Base-by-base conservation (phyloP, 225 moss, liverwort and hornwort species). In the Thuidium tamariscinum region DNA sequence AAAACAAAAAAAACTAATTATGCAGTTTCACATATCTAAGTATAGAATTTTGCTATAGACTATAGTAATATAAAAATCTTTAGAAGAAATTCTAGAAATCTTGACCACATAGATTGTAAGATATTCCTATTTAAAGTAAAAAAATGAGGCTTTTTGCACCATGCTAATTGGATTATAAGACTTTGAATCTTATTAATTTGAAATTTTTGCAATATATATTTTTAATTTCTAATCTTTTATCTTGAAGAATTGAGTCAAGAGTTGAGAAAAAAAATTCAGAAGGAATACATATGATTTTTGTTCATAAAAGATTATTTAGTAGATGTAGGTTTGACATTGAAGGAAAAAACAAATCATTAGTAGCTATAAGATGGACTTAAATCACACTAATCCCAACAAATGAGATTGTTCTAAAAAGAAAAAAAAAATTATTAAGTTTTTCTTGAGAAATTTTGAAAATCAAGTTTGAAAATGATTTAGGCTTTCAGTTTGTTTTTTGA, bases 261-360 rank as follows among this genome's bases (percentile, higher is more conserved):
- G 1, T 62, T 16, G 1, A n/a, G 7, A 2, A 6, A 3, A 6
- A 30, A 4, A 62, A 30, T 13, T 30, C 1, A 13, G 7, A 29
- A 15, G 30, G 16, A 16, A 11, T 2, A 30, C 16, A 62, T 3
- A 30, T 8, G 0, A 30, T 32, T 64, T n/a, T 34, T 10, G 18
- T 64, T 64, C 17, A 34, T n/a, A 10, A 1, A 32, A 34, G 18
- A 17, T 34, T 34, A 0, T 9, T 17, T 4, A 64, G 3, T 64
- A 34, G 34, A 34, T 17, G 2, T 34, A 64, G 16, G 1, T 64
- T 34, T 18, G 10, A n/a, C 3, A 19, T 65, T 19, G n/a, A n/a
- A n/a, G 1, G 5, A n/a, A 65, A 32, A n/a, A 65, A 2, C 9
- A n/a, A 19, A n/a, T 65, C 0, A 0, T 10, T n/a, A 3, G 19